phyloP scores from a whole-genome alignment of 805 yeast genomes.

The Starmerella davenportii region DNA sequence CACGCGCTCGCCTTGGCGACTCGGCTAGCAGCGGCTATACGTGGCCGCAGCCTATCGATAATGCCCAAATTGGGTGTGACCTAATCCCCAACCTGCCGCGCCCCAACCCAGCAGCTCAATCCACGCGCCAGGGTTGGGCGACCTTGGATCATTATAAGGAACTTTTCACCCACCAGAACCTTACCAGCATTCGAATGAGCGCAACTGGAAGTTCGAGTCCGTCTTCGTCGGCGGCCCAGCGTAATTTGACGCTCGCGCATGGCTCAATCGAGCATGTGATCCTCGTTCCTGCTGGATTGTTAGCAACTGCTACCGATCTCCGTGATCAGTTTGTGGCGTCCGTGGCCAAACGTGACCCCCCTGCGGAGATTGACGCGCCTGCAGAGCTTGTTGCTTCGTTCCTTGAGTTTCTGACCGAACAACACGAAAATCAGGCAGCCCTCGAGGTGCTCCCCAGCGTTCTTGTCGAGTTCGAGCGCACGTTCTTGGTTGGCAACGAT shows the following conservation, averaged over 20 bases:
- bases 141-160: not conserved
- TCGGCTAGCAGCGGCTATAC: no score
- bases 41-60: no score
- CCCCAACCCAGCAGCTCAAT: constrained; percentile 1
- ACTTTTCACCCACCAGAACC: not conserved
- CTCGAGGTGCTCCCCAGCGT: constrained; percentile 54
- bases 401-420: constrained; percentile 36
- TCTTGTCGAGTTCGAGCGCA: constrained; percentile 66
- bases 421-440: constrained; percentile 13
- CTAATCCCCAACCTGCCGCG: not conserved
- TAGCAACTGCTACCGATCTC: constrained; percentile 68
- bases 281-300: constrained; percentile 65
- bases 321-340: constrained; percentile 52
- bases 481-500: constrained; percentile 57
- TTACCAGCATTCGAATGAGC: constrained; percentile 8
- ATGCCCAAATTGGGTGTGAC: no score
- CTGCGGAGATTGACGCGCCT: constrained; percentile 25
- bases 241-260: constrained; percentile 72
- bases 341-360: constrained; percentile 5
- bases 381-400: constrained; percentile 74
- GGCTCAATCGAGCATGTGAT: constrained; percentile 80
- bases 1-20: no score
- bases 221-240: constrained; percentile 32
- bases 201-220: constrained; percentile 29
- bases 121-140: constrained; percentile 1